Evolutionary conservation across 192 early-diverging fungal genomes (phyloP), one percentile per base, ranked within the genome.

Genomic region (Spinellus fusiger): DNA sequence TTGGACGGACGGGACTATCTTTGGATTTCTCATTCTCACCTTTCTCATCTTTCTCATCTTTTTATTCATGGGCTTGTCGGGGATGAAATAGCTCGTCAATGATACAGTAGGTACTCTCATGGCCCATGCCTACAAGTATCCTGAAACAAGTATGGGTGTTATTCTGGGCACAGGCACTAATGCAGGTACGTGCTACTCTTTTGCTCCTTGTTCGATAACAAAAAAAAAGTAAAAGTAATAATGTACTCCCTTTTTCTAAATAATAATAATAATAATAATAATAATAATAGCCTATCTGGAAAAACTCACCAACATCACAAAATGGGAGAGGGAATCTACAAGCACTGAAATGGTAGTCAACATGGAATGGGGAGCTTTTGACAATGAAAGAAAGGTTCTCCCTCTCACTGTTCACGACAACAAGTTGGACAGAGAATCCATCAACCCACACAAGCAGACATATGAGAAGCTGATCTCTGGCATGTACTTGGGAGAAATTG

Each of bases 131-230:
- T 95, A 95, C 76, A 68, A 75, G 53, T 75, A 89, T 62, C 90
- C 92, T 15, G 78, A 86, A 51, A 91, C 91, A 44, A 76, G 79
- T 61, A 82, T 92, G 65, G 93, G 91, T 49, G 89, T 93, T 25
- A 98, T 98, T 75, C 83, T 95, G 38, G 95, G 95, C 48, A 98
- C 95, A 6, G 95, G 95, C 23, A 93, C 92, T 61, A 98, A 98
- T 56, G 72, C 72, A 37, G 62, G 64, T 66, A 59, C 51, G 49
- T 57, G 20, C 5, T 44, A 44, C 40, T 44, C 10, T 44, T 3
- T 37, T 9, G n/a, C n/a, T n/a, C n/a, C n/a, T n/a, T n/a, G n/a
- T n/a, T n/a, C n/a, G n/a, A n/a, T n/a, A n/a, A n/a, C n/a, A n/a
- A n/a, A n/a, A n/a, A n/a, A n/a, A n/a, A 7, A 26, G 7, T 22